Conservation (phyloP, 1,139 yeast species). For the Saccharomycopsis crataegensis region DNA sequence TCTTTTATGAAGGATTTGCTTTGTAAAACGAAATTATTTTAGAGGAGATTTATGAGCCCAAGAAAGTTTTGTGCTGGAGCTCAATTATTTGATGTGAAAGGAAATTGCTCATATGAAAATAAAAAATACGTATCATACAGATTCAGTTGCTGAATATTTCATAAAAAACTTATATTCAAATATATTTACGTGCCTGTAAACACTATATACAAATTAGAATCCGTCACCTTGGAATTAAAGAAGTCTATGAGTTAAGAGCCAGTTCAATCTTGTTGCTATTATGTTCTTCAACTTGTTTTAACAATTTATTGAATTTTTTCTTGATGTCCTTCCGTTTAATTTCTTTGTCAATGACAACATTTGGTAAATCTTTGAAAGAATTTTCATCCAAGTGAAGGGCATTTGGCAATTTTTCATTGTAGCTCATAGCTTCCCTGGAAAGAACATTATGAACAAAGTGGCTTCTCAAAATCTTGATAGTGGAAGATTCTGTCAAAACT, state of each 20-base stretch:
- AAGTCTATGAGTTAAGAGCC: not conserved
- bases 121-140: no score
- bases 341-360: conserved; percentile 12
- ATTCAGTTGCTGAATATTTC: no score
- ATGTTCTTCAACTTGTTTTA: conserved; percentile 5
- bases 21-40: no score
- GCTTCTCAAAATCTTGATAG: conserved; percentile 8
- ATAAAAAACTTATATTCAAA: no score
- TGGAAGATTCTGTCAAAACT: conserved; percentile 10
- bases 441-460: conserved; percentile 7
- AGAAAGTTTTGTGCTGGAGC: no score
- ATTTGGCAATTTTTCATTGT: conserved; percentile 14
- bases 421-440: not conserved
- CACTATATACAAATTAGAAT: no score
- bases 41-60: no score
- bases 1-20: no score
- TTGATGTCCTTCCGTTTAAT: conserved; percentile 7
- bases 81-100: no score
- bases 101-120: no score
- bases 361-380: conserved; percentile 16
- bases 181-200: no score
- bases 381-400: conserved; percentile 14
- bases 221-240: no score
- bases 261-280: not conserved
- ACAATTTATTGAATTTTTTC: conserved; percentile 10